A percentile compares a stretch with the other conserved stretches of the same genome.
Evolutionary conservation across 768 basidiomycete genomes (phyloP).

Genomic region (Tephrocybe sp.): DNA sequence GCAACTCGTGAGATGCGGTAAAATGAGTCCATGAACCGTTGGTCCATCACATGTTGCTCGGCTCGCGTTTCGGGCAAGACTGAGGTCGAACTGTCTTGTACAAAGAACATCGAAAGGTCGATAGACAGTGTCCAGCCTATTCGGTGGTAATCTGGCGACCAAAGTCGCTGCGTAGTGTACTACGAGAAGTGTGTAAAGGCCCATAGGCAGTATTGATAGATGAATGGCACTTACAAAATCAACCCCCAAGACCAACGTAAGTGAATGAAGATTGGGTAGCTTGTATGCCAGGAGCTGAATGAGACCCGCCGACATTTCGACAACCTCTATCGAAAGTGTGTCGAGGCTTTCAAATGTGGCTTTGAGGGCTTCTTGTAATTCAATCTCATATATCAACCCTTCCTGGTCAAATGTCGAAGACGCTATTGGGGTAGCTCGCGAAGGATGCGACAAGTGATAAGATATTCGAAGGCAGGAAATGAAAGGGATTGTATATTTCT

Average conservation of each 20-base stretch:
- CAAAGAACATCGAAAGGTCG: constrained; percentile 5
- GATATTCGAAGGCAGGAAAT: constrained; percentile 3
- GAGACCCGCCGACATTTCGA: neutral
- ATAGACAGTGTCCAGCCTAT: constrained; percentile 1
- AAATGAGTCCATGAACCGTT: neutral
- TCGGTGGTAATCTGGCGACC: neutral
- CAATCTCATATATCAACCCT: neutral
- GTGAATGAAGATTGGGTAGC: neutral
- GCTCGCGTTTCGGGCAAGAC: neutral
- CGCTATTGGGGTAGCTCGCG: neutral
- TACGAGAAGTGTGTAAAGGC: neutral
- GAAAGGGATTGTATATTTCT: neutral
- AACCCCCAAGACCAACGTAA: constrained; percentile 2
- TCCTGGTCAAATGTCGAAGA: neutral
- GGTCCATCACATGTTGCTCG: neutral
- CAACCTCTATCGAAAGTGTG: neutral
- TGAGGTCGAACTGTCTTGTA: neutral
- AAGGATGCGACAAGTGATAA: neutral
- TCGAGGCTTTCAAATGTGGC: neutral
- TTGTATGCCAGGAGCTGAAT: neutral
- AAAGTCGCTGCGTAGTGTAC: neutral
- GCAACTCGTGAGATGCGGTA: constrained; percentile 1
- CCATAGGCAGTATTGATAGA: neutral
- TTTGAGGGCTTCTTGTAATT: neutral
- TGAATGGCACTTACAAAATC: neutral